Base-by-base conservation (phyloP, 768 basidiomycete genomes). In the Leccinum disarticulatum region DNA sequence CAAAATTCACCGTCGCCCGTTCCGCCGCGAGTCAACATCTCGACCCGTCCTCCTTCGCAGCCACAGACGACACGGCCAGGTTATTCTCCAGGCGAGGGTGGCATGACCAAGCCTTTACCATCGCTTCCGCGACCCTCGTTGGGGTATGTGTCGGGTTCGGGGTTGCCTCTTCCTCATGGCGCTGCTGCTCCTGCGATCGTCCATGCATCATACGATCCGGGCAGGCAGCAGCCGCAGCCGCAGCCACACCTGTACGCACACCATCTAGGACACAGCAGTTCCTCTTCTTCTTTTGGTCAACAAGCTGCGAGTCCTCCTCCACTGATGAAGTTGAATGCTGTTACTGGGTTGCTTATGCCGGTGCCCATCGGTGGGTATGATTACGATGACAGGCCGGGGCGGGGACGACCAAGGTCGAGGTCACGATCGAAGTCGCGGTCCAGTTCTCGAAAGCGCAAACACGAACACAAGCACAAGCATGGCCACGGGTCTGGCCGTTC, bases 11-110 rank as follows among this genome's bases (percentile, higher is more conserved):
- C 49, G 11, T 31, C 28, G 6, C 5, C 28, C 6, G 13, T 27
- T 11, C 57, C 63, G 22, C 70, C 70, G 13, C 52, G 25, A 1
- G 49, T 70, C 3, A 56, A 64, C 19, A 35, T 52, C 51, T 55
- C 59, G 4, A 59, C 68, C 0, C 63, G 49, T 22, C 72, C 70
- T 6, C 41, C 17, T 41, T n/a, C 38, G 17, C 38, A 41, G 17
- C 48, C 43, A 10, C 43, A 43, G 43, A 43, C 60, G 33, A 51
- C 52, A 7, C 46, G 7, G 51, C 27, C 61, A 6, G 38, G 43
- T 14, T 17, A 25, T 11, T 38, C 38, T 3, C 19, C 55, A 1
- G n/a, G 49, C 1, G 62, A 57, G 17, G 43, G 22, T 2, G 4
- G 10, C 3, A 55, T 48, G 50, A 6, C 59, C 6, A 60, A 60